A percentile compares a stretch with the other conserved stretches of the same genome.
Evolutionary conservation across 352 stramenopile genomes (phyloP).

Genomic region (Phytophthora quininea): DNA sequence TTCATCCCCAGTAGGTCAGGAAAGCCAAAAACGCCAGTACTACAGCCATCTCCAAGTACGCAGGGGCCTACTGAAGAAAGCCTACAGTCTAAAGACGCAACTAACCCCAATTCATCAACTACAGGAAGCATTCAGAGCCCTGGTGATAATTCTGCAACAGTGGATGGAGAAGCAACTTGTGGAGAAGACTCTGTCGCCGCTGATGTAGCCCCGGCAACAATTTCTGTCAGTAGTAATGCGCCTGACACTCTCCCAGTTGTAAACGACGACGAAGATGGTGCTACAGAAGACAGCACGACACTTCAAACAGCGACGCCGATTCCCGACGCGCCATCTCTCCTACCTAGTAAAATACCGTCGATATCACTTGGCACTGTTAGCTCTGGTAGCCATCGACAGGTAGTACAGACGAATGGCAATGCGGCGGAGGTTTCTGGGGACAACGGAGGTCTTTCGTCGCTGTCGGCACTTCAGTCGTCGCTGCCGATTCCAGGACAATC

Average conservation of each 20-base stretch:
- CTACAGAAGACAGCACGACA: conserved; percentile 5
- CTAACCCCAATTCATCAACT: no score
- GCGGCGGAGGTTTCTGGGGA: conserved; percentile 17
- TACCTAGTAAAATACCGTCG: background rate
- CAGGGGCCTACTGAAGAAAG: no score
- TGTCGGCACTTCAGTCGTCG: conserved; percentile 31
- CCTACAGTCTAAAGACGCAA: no score
- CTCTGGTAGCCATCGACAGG: background rate
- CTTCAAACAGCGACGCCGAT: conserved; percentile 18
- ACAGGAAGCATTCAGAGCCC: no score
- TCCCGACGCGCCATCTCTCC: conserved; percentile 7
- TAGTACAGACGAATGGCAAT: conserved; percentile 11
- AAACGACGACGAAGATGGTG: conserved; percentile 37
- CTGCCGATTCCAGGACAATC: conserved; percentile 13
- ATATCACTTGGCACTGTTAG: background rate
- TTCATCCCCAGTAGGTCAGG: conserved; percentile 7
- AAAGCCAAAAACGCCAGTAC: background rate
- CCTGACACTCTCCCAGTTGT: conserved; percentile 3
- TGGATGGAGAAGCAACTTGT: background rate
- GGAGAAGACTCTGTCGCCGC: no score
- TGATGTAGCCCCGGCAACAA: no score
- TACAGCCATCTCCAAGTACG: no score
- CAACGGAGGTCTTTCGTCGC: conserved; percentile 14
- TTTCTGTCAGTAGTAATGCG: background rate
- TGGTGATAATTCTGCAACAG: no score